Evolutionary conservation across 2,329 filamentous ascomycete genomes (phyloP), one percentile per base, ranked within the genome.

Genomic region (Calonectria multiphialidica): DNA sequence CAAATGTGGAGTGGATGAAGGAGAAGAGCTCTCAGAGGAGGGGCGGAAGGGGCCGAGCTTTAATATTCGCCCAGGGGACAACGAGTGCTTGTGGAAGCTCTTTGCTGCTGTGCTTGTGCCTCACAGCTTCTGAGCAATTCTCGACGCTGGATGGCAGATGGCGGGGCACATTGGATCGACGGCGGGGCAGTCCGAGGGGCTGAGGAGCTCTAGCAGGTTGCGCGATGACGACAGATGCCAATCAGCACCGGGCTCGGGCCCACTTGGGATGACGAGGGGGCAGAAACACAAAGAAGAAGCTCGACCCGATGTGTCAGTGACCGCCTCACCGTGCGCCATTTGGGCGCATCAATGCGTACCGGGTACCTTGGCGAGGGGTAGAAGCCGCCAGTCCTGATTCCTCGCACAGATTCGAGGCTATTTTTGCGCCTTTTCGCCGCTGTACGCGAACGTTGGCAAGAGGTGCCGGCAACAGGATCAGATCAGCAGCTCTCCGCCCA

Each of bases 141-240:
- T 72, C 66, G 71, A 33, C 57, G 63, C 72, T 68, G 63, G 74
- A 77, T 77, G 74, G 76, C 72, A 57, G 74, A 77, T 79, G 74
- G 77, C 75, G 78, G 78, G 78, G 78, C 77, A 80, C 64, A 72
- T 57, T 74, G 53, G 77, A 80, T 80, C 78, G 72, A 80, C 74
- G 67, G 78, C 78, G 78, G 78, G 76, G 78, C 77, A 77, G 63
- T 68, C 57, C 42, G 62, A 49, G 44, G 53, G 61, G 66, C 59
- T 55, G 55, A 63, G 53, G 71, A 66, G 55, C 50, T 62, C 53
- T 50, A 44, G 53, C 66, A 59, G 71, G 66, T 71, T 45, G 63
- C 63, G 72, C 69, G 70, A 80, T 79, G 78, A 76, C 76, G 74
- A 76, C 40, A 65, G 61, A 37, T 65, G 62, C 78, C 78, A 80